These are phyloP conservation scores for Thelonectria discophora DNA, from an alignment of 2,329 filamentous ascomycete genomes.

Conservation along the genomic window DNA sequence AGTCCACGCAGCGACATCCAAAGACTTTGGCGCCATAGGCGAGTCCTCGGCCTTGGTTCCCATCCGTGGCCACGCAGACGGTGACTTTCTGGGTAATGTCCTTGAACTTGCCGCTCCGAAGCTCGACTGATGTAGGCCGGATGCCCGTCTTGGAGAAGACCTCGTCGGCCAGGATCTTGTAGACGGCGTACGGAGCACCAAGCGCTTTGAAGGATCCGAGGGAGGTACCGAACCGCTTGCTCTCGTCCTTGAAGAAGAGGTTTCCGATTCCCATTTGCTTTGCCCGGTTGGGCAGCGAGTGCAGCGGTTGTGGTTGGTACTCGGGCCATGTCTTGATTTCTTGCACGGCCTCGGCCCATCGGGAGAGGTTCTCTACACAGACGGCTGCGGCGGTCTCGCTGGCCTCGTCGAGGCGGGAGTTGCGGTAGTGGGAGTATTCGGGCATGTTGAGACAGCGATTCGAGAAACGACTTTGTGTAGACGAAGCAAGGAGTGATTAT, in stretches of 20 bases:
- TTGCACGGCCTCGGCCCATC: conserved; percentile 21
- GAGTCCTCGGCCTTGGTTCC: conserved; percentile 28
- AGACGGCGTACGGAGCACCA: conserved; percentile 30
- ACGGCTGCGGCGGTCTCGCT: not conserved
- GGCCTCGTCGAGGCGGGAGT: not conserved
- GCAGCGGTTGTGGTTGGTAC: conserved; percentile 27
- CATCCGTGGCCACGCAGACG: conserved; percentile 30
- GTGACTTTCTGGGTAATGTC: conserved; percentile 22
- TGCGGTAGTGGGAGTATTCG: conserved; percentile 1
- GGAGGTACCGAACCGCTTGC: conserved; percentile 21
- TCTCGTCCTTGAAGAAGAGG: conserved; percentile 28
- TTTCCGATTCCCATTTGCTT: conserved; percentile 16
- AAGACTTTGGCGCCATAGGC: conserved; percentile 28
- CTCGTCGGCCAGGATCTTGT: conserved; percentile 22
- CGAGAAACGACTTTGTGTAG: no score
- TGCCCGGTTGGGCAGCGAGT: conserved; percentile 15
- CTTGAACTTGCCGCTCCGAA: conserved; percentile 21
- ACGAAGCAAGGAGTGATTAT: no score
- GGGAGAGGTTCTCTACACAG: conserved; percentile 23
- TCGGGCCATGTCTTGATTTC: conserved; percentile 30
- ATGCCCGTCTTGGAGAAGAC: conserved; percentile 11
- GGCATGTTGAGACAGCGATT: no score
- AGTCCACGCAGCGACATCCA: conserved; percentile 28
- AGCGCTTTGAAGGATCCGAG: conserved; percentile 30
- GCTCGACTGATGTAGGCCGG: conserved; percentile 15